Percentiles rank a stretch among this genome's conserved stretches.
Evolutionary conservation across 2,329 filamentous ascomycete genomes (phyloP).

Genomic region (Pseudocercospora crystallina): DNA sequence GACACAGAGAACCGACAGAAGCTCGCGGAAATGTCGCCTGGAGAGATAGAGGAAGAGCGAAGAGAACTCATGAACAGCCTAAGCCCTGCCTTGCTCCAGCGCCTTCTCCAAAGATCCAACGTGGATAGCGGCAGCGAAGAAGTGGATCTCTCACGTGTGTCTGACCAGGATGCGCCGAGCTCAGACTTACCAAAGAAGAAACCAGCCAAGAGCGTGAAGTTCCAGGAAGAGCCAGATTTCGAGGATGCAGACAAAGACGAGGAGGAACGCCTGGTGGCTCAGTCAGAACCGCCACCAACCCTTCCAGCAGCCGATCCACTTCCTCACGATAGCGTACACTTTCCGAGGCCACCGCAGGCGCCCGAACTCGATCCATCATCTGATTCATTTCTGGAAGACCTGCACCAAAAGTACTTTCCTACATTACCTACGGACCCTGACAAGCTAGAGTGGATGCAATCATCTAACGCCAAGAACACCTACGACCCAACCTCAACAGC

Average conservation of each 20-base stretch:
- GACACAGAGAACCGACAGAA: conserved; percentile 76
- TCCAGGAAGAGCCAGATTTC: conserved; percentile 19
- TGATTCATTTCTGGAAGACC: conserved; percentile 75
- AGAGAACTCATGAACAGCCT: conserved; percentile 77
- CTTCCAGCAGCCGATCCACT: conserved; percentile 7
- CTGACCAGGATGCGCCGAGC: not conserved
- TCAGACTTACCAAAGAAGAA: conserved; percentile 9
- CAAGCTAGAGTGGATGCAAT: conserved; percentile 87
- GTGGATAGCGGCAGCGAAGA: conserved; percentile 64
- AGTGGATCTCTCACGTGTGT: conserved; percentile 33
- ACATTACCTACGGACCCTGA: conserved; percentile 79
- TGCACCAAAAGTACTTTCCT: conserved; percentile 94
- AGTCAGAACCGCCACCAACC: not conserved
- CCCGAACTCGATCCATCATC: conserved; percentile 81
- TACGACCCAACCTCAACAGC: conserved; percentile 77
- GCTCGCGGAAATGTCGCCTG: conserved; percentile 73
- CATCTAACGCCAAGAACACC: conserved; percentile 59
- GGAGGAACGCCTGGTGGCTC: not conserved
- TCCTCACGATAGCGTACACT: conserved; percentile 51
- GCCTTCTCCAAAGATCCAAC: conserved; percentile 72
- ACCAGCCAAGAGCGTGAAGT: conserved; percentile 26
- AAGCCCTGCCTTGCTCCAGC: conserved; percentile 72
- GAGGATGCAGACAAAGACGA: conserved; percentile 5
- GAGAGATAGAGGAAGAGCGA: conserved; percentile 78
- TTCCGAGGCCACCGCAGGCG: conserved; percentile 55